Conservation (phyloP, 352 stramenopile genomes). For the Vaucheria bursata region DNA sequence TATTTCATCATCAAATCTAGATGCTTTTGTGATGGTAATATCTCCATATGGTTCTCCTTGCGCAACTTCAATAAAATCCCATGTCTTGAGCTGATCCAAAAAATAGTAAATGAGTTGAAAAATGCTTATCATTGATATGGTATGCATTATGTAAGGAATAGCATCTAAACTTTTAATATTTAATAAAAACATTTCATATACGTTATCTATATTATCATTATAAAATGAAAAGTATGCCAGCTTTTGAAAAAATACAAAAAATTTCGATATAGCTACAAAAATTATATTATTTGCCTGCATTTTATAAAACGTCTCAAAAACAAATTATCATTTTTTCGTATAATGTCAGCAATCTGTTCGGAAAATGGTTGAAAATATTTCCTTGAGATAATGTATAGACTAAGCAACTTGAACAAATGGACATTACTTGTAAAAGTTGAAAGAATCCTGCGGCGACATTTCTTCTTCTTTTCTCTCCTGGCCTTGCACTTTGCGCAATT, state of each 20-base stretch:
- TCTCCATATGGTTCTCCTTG: slow-evolving; percentile 83
- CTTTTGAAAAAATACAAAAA: no score
- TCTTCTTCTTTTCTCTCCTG: slow-evolving; percentile 41
- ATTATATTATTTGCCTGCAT: no score
- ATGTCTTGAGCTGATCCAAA: slow-evolving; percentile 91
- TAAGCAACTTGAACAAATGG: no score
- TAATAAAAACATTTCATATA: no score
- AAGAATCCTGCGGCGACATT: slow-evolving; percentile 89
- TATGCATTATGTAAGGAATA: neutral
- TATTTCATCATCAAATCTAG: slow-evolving; percentile 17
- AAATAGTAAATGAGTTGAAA: neutral
- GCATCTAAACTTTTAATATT: neutral
- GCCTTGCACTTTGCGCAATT: slow-evolving; percentile 48
- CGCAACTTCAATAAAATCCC: slow-evolving; percentile 88
- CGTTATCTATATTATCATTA: no score
- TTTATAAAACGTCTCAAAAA: no score
- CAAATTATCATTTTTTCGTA: no score
- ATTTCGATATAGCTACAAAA: no score
- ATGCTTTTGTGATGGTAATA: slow-evolving; percentile 64
- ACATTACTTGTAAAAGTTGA: slow-evolving; percentile 75
- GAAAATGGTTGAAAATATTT: no score
- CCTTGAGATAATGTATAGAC: no score
- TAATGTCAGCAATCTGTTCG: no score
- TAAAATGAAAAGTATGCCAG: no score
- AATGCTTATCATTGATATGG: neutral